Conservation (phyloP, 257 asterid species). For the Ilex asprella region DNA sequence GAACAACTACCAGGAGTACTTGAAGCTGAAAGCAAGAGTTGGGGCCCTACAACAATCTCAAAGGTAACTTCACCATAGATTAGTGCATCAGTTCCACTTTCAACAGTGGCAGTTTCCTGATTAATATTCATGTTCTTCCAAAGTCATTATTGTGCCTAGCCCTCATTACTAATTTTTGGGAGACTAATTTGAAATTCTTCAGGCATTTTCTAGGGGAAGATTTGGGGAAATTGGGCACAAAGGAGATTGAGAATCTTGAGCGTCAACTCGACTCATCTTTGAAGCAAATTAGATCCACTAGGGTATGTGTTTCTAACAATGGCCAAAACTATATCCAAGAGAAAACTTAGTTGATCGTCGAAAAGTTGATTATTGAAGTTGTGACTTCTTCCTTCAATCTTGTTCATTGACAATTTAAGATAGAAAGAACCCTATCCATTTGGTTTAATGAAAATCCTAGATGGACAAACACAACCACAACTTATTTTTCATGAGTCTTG, state of each 20-base stretch:
- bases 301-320: conserved; percentile 22
- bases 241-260: conserved; percentile 61
- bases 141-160: background rate
- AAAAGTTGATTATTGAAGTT: background rate
- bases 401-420: too few species aligned
- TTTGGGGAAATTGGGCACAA: conserved; percentile 35
- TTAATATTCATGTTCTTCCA: background rate
- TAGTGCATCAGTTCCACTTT: background rate
- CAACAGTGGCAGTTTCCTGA: background rate
- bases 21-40: conserved; percentile 55
- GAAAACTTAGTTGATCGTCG: background rate
- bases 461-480: too few species aligned
- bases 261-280: conserved; percentile 42
- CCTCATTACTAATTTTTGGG: background rate
- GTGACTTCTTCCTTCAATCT: conserved; percentile 8
- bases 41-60: conserved; percentile 59
- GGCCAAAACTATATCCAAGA: background rate
- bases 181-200: background rate
- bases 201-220: conserved; percentile 71
- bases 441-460: too few species aligned
- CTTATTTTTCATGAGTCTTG: too few species aligned
- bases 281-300: conserved; percentile 42
- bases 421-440: too few species aligned
- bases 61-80: conserved; percentile 33
- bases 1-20: conserved; percentile 49